A percentile compares a stretch with the other conserved stretches of the same genome.
Conservation (phyloP, 768 basidiomycete species). For the Psilocybe azurescens region DNA sequence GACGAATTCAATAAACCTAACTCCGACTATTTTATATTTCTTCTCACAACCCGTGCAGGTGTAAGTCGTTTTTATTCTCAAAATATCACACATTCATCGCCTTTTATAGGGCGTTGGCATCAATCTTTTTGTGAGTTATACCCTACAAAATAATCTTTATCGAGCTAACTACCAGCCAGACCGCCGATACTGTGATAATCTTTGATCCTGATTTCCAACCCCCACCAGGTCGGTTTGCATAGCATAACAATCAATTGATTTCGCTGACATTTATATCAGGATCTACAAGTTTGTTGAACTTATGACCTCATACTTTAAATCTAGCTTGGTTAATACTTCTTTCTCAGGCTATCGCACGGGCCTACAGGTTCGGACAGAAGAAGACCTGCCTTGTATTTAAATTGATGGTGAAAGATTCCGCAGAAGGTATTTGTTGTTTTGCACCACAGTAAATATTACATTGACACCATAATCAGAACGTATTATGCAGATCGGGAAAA, state of each 20-base stretch:
- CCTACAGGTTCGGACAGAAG: conserved; percentile 94
- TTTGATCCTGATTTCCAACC: conserved; percentile 97
- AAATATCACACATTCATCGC: neutral
- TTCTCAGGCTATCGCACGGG: conserved; percentile 86
- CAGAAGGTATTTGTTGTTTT: conserved; percentile 64
- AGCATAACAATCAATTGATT: neutral
- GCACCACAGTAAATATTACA: neutral
- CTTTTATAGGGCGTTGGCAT: conserved; percentile 77
- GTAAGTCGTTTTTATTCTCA: conserved; percentile 33
- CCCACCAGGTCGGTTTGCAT: conserved; percentile 75
- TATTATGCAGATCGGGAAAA: conserved; percentile 94
- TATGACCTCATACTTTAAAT: neutral
- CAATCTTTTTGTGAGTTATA: conserved; percentile 63
- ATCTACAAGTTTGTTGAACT: conserved; percentile 75
- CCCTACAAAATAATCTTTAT: neutral
- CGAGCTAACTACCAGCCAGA: conserved; percentile 45
- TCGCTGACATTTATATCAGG: conserved; percentile 43
- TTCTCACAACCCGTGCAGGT: conserved; percentile 92
- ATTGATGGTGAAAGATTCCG: conserved; percentile 92
- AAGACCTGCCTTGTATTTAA: conserved; percentile 97
- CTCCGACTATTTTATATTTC: conserved; percentile 90
- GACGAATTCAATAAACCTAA: conserved; percentile 90
- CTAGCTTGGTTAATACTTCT: neutral
- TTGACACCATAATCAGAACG: conserved; percentile 61
- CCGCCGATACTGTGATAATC: conserved; percentile 92